A percentile compares a stretch with the other conserved stretches of the same genome.
Evolutionary conservation across 2,329 filamentous ascomycete species (phyloP).

Genomic region (Shiraia sp.): DNA sequence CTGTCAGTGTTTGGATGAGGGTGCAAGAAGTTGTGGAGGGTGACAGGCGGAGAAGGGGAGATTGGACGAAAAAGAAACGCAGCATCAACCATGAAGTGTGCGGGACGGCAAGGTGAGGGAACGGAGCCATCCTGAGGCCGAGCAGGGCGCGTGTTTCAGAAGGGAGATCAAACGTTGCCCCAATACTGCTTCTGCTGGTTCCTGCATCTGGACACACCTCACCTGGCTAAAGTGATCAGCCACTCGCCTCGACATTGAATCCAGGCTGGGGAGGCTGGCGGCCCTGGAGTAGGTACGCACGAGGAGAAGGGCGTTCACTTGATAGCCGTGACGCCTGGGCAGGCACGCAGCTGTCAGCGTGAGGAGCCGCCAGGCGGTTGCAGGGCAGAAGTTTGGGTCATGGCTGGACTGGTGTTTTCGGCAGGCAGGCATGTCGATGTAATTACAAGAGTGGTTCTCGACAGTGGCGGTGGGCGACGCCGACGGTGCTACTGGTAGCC

Average conservation of each 20-base stretch:
- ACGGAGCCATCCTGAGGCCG: constrained; percentile 19
- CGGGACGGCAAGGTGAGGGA: not conserved
- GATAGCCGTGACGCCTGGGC: no score
- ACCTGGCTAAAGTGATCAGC: constrained; percentile 24
- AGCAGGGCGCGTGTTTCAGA: constrained; percentile 38
- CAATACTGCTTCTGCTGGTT: constrained; percentile 41
- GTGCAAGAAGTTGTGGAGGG: not conserved
- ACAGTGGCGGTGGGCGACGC: no score
- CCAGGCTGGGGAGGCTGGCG: constrained; percentile 17
- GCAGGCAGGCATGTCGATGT: no score
- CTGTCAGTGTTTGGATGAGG: constrained; percentile 13
- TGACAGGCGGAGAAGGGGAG: constrained; percentile 6
- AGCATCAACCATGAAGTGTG: not conserved
- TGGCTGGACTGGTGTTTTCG: no score
- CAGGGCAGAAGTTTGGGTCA: no score
- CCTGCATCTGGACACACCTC: constrained; percentile 39
- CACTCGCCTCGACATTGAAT: constrained; percentile 22
- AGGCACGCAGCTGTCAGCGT: constrained; percentile 9
- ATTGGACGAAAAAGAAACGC: constrained; percentile 5
- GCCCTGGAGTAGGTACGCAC: constrained; percentile 15
- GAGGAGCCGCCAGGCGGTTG: not conserved
- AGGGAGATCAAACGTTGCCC: constrained; percentile 42
- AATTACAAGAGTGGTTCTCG: no score
- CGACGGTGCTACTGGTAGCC: no score
- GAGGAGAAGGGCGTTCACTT: no score